These are phyloP conservation scores for Globisporangium nunn DNA, from an alignment of 352 stramenopile genomes.

Conservation along the genomic window DNA sequence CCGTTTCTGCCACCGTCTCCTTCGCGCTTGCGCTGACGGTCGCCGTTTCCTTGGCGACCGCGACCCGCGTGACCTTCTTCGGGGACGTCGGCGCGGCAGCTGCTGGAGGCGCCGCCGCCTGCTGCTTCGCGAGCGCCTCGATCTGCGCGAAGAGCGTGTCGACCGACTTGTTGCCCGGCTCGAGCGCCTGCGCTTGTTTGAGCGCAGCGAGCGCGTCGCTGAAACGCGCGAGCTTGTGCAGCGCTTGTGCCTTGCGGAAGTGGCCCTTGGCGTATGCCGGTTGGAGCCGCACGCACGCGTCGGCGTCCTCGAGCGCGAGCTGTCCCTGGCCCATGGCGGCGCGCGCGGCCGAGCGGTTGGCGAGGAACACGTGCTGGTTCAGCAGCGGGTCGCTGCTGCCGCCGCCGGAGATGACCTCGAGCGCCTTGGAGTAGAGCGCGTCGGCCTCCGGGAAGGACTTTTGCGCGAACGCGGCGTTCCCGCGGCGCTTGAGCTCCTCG, in stretches of 20 bases:
- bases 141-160: conserved; percentile 53
- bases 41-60: conserved; percentile 24
- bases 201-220: conserved; percentile 57
- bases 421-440: conserved; percentile 94
- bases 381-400: conserved; percentile 27
- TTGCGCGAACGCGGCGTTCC: conserved; percentile 82
- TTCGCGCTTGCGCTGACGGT: conserved; percentile 3
- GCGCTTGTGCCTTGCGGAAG: conserved; percentile 78
- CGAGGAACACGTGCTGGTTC: conserved; percentile 82
- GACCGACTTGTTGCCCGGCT: conserved; percentile 73
- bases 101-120: conserved; percentile 31
- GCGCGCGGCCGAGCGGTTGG: conserved; percentile 85
- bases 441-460: conserved; percentile 90
- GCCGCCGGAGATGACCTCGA: conserved; percentile 60
- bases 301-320: conserved; percentile 59
- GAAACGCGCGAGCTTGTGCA: conserved; percentile 63
- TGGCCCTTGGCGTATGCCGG: conserved; percentile 72
- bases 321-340: conserved; percentile 71
- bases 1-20: conserved; percentile 24
- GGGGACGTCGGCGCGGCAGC: conserved; percentile 11
- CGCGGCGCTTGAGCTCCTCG: conserved; percentile 82
- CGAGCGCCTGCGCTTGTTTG: conserved; percentile 48
- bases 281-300: conserved; percentile 54
- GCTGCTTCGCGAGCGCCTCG: conserved; percentile 48
- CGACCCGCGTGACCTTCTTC: conserved; percentile 58